These are phyloP conservation scores for Austroboletus novae-zelandiae DNA, from an alignment of 1,284 basidiomycete species.

Conservation along the genomic window DNA sequence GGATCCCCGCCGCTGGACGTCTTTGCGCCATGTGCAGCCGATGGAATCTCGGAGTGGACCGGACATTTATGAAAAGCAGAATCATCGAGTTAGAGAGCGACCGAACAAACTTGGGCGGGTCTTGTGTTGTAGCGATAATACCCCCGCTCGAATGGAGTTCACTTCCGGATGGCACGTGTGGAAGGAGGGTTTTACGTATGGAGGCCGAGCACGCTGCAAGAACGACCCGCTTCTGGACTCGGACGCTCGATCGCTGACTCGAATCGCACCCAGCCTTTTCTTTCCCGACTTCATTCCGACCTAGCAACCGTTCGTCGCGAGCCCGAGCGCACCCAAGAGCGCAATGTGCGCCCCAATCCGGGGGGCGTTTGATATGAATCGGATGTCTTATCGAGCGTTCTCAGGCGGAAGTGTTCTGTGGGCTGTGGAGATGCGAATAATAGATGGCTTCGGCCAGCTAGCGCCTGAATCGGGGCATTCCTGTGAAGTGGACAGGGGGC, in stretches of 20 bases:
- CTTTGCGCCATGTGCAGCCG: conserved; percentile 5
- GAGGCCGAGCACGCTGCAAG: conserved; percentile 21
- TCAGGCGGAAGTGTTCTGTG: conserved; percentile 15
- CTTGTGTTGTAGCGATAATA: conserved; percentile 18
- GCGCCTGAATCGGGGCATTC: conserved; percentile 14
- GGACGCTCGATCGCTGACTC: conserved; percentile 29
- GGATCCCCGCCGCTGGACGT: conserved; percentile 17
- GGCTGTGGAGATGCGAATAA: conserved; percentile 29
- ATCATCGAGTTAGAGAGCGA: conserved; percentile 3
- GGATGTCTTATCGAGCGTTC: conserved; percentile 19
- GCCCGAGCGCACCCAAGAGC: conserved; percentile 7
- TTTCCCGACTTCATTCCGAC: conserved; percentile 17
- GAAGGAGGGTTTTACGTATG: conserved; percentile 22
- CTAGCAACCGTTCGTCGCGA: conserved; percentile 24
- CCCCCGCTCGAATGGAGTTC: conserved; percentile 12
- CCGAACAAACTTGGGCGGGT: conserved; percentile 12
- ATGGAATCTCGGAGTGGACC: conserved; percentile 11
- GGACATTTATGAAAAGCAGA: conserved; percentile 8
- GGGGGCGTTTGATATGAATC: conserved; percentile 15
- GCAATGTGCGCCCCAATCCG: conserved; percentile 13
- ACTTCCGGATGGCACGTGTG: conserved; percentile 30
- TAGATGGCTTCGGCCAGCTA: conserved; percentile 20
- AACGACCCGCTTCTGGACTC: conserved; percentile 23
- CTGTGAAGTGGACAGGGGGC: conserved; percentile 19
- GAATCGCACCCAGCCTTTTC: conserved; percentile 16